Percentiles rank a stretch among this genome's conserved stretches.
Evolutionary conservation across 495 filamentous ascomycete species (phyloP).

Genomic region (Cryomyces minteri): DNA sequence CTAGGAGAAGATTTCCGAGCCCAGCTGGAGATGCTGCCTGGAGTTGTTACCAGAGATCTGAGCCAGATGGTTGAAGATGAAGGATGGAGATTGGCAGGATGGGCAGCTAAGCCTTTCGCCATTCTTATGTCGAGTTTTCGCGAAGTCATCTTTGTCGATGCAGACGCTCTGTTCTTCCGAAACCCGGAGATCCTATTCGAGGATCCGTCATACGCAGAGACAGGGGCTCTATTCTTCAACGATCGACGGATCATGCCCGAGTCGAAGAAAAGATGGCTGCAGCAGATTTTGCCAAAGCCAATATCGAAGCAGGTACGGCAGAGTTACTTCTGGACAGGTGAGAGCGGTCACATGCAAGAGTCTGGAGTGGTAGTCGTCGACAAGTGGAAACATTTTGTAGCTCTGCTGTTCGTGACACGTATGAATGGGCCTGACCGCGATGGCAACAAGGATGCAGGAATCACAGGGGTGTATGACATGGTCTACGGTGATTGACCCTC

Average conservation of each 20-base stretch:
- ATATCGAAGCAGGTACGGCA: not conserved
- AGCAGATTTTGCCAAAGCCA: not conserved
- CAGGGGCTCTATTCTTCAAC: conserved; percentile 4
- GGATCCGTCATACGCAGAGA: not conserved
- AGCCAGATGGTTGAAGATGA: not conserved
- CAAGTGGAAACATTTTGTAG: conserved; percentile 2
- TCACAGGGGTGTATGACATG: conserved; percentile 1
- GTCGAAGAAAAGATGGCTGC: not conserved
- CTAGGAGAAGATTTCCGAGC: conserved; percentile 10
- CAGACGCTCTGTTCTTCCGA: conserved; percentile 4
- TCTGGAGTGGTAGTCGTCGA: conserved; percentile 3
- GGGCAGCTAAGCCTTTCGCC: not conserved
- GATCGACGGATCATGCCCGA: not conserved
- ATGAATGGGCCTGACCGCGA: conserved; percentile 3
- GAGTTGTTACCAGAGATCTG: not conserved
- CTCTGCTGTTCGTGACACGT: not conserved
- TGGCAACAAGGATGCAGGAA: not conserved
- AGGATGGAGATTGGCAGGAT: not conserved
- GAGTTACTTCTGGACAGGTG: conserved; percentile 1
- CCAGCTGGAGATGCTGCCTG: not conserved
- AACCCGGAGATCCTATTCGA: conserved; percentile 1
- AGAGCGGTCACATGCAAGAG: conserved; percentile 1
- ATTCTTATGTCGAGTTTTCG: conserved; percentile 5
- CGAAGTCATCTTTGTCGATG: conserved; percentile 5
- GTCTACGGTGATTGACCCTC: not conserved